These are phyloP conservation scores for Thalassiosira ordinaria DNA, from an alignment of 352 stramenopile species.

Conservation along the genomic window DNA sequence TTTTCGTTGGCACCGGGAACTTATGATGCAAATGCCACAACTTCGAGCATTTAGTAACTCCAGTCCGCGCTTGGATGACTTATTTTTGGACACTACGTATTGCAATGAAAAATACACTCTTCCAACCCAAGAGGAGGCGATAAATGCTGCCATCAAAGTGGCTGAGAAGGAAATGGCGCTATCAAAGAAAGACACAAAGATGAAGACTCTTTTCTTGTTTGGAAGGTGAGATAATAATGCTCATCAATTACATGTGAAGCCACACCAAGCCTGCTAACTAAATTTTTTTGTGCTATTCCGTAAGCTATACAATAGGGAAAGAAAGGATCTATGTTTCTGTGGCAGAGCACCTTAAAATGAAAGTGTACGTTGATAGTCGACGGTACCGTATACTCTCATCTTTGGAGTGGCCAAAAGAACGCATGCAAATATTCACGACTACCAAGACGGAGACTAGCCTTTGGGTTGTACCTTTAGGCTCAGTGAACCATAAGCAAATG, in stretches of 20 bases:
- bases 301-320: slow-evolving; percentile 97
- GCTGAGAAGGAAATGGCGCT: slow-evolving; percentile 66
- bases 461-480: slow-evolving; percentile 92
- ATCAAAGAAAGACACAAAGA: slow-evolving; percentile 43
- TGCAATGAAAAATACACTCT: slow-evolving; percentile 94
- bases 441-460: slow-evolving; percentile 83
- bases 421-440: slow-evolving; percentile 90
- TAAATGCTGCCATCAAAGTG: slow-evolving; percentile 69
- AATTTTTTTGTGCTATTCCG: too few relatives aligned
- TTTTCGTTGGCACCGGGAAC: slow-evolving; percentile 79
- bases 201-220: slow-evolving; percentile 92
- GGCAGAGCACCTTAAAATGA: slow-evolving; percentile 83
- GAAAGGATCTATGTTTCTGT: slow-evolving; percentile 95
- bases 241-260: too few relatives aligned
- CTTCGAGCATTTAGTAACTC: slow-evolving; percentile 51
- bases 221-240: too few relatives aligned
- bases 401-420: slow-evolving; percentile 88
- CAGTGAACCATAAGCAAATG: slow-evolving; percentile 92
- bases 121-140: slow-evolving; percentile 88
- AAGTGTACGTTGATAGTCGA: slow-evolving; percentile 84
- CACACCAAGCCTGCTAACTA: too few relatives aligned
- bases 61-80: slow-evolving; percentile 72
- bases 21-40: slow-evolving; percentile 67
- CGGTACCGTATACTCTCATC: slow-evolving; percentile 88
- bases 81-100: slow-evolving; percentile 98